Percentiles rank a stretch among this genome's conserved stretches.
Conservation (phyloP, 345 rosid genomes). For the Streptanthus diversifolius region DNA sequence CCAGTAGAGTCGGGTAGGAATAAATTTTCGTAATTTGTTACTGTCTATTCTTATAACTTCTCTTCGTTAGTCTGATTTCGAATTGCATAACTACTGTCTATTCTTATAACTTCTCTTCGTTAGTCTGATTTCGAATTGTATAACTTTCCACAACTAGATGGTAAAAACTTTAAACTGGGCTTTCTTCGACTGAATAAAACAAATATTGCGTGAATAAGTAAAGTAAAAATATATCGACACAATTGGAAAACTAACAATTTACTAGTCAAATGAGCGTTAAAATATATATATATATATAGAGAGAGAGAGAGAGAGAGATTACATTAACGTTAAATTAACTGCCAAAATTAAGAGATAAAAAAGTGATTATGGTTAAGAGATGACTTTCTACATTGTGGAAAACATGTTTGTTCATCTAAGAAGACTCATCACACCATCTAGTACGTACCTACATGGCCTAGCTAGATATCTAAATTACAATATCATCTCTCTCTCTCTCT, state of each 20-base stretch:
- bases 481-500: not conserved
- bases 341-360: not conserved
- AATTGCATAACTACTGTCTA: no score
- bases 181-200: not conserved
- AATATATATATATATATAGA: not conserved
- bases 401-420: not conserved
- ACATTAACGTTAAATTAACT: not conserved
- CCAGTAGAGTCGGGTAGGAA: no score
- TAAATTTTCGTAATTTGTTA: no score
- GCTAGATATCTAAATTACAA: not conserved
- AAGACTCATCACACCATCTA: conserved; percentile 1
- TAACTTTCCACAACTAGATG: not conserved
- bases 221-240: not conserved
- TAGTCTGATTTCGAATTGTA: not conserved
- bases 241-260: not conserved
- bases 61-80: no score
- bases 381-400: not conserved
- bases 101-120: no score
- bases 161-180: not conserved
- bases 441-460: not conserved
- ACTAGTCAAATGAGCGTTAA: not conserved
- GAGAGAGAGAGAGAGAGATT: no score
- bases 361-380: not conserved
- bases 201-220: not conserved
- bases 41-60: no score